Percentiles rank a stretch among this genome's conserved stretches.
Conservation (phyloP, 2,329 filamentous ascomycete species). For the Fusarium phyllophilum region DNA sequence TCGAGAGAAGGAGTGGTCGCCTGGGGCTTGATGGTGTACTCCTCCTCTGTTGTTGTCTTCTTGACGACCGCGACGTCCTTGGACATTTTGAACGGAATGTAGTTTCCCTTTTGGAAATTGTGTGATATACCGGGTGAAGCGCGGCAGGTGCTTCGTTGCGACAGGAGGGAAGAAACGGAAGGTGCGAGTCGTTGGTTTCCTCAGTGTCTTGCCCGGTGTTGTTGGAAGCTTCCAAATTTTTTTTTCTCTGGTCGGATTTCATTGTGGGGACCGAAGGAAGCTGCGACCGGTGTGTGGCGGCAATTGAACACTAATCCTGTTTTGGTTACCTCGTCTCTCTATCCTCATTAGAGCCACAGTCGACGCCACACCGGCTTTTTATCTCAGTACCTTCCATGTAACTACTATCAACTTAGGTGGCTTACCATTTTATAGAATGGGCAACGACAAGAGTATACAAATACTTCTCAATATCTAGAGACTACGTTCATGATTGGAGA, state of each 20-base stretch:
- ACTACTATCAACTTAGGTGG: neutral
- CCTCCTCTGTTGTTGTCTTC: conserved; percentile 60
- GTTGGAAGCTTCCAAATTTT: conserved; percentile 49
- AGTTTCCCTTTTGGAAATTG: conserved; percentile 22
- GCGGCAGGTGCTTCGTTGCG: conserved; percentile 39
- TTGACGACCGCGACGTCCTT: conserved; percentile 57
- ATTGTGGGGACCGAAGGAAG: conserved; percentile 46
- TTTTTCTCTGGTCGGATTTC: conserved; percentile 45
- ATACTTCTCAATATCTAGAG: neutral
- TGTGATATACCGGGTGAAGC: conserved; percentile 46
- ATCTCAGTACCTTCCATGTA: conserved; percentile 17
- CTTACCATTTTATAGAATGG: neutral
- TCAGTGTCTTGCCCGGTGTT: conserved; percentile 47
- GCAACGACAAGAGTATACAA: neutral
- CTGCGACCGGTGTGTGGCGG: conserved; percentile 43
- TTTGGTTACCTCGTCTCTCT: conserved; percentile 38
- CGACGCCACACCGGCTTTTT: too few species aligned
- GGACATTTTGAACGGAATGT: conserved; percentile 49
- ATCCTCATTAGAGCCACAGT: too few species aligned
- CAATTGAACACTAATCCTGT: conserved; percentile 10
- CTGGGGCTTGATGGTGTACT: conserved; percentile 93
- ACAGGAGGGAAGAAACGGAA: conserved; percentile 43
- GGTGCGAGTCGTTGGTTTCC: conserved; percentile 44
- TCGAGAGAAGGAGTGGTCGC: conserved; percentile 80
- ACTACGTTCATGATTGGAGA: neutral